Conservation (phyloP, 495 filamentous ascomycete species). For the Parachaetomium inaequale region DNA sequence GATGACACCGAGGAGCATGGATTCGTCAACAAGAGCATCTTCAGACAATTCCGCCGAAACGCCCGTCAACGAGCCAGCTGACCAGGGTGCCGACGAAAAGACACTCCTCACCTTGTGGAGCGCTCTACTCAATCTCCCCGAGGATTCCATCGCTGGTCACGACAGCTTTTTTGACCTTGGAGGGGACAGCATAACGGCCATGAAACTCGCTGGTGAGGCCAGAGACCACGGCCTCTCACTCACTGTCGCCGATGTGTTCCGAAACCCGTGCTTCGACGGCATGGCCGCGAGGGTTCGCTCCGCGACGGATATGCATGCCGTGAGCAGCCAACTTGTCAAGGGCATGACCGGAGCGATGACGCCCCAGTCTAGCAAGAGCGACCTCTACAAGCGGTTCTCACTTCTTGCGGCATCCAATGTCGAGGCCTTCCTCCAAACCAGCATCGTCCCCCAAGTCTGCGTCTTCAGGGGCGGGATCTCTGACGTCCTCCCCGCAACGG, state of each 20-base stretch:
- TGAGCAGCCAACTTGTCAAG: not conserved
- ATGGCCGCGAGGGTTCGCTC: conserved; percentile 13
- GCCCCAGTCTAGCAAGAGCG: conserved; percentile 11
- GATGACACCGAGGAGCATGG: not conserved
- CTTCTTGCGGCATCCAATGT: conserved; percentile 45
- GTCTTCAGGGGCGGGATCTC: conserved; percentile 49
- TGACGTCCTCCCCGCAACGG: conserved; percentile 57
- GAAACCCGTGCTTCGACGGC: conserved; percentile 19
- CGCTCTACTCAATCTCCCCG: conserved; percentile 21
- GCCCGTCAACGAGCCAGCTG: not conserved
- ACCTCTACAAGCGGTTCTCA: conserved; percentile 46
- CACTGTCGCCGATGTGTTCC: conserved; percentile 49
- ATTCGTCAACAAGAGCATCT: not conserved
- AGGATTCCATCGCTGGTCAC: conserved; percentile 37
- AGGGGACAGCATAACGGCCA: conserved; percentile 61
- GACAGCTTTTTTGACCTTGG: conserved; percentile 61
- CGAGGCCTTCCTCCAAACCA: conserved; percentile 48
- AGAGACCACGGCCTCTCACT: conserved; percentile 48
- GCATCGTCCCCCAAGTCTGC: conserved; percentile 54
- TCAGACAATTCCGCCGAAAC: not conserved
- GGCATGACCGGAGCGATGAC: not conserved
- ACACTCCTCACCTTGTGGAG: conserved; percentile 32
- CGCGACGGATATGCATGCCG: not conserved
- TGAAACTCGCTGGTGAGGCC: conserved; percentile 56
- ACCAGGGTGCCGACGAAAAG: conserved; percentile 5